A percentile compares a stretch with the other conserved stretches of the same genome.
phyloP scores from a whole-genome alignment of 2,329 filamentous ascomycete genomes.

The Arthroderma sp. region DNA sequence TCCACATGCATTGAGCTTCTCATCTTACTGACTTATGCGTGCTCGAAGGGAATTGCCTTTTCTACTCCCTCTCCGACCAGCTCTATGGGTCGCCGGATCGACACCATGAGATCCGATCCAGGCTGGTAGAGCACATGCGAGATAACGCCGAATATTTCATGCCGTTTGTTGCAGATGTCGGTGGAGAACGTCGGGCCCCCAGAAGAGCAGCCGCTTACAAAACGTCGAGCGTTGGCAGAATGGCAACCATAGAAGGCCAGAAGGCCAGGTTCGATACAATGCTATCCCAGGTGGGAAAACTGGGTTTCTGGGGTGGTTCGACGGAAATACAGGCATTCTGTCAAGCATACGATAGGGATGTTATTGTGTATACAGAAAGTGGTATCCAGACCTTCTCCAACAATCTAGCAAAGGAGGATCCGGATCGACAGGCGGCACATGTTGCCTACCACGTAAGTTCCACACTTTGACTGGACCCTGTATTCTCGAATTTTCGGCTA shows the following conservation, averaged over 20 bases:
- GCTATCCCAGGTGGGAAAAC: constrained; percentile 46
- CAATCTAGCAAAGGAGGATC: constrained; percentile 29
- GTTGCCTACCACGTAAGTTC: constrained; percentile 50
- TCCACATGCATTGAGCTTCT: background rate
- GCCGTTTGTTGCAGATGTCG: constrained; percentile 45
- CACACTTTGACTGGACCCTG: constrained; percentile 6
- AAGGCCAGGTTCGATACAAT: constrained; percentile 46
- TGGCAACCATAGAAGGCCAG: constrained; percentile 42
- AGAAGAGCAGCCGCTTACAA: constrained; percentile 41
- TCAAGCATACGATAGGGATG: constrained; percentile 46
- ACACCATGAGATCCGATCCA: constrained; percentile 45
- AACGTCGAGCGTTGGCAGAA: constrained; percentile 34
- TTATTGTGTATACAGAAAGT: constrained; percentile 43
- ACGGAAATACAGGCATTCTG: constrained; percentile 56
- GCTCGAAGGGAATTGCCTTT: constrained; percentile 52
- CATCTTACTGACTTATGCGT: background rate
- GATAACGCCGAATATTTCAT: constrained; percentile 49
- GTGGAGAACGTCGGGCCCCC: constrained; percentile 44
- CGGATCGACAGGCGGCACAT: constrained; percentile 33
- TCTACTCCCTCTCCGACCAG: constrained; percentile 55
- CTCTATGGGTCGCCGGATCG: constrained; percentile 48
- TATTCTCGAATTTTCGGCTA: background rate
- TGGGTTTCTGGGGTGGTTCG: constrained; percentile 52
- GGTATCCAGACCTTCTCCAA: constrained; percentile 30
- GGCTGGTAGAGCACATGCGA: constrained; percentile 50